phyloP scores from a whole-genome alignment of 495 filamentous ascomycete genomes.

The Penicillium nucicola region DNA sequence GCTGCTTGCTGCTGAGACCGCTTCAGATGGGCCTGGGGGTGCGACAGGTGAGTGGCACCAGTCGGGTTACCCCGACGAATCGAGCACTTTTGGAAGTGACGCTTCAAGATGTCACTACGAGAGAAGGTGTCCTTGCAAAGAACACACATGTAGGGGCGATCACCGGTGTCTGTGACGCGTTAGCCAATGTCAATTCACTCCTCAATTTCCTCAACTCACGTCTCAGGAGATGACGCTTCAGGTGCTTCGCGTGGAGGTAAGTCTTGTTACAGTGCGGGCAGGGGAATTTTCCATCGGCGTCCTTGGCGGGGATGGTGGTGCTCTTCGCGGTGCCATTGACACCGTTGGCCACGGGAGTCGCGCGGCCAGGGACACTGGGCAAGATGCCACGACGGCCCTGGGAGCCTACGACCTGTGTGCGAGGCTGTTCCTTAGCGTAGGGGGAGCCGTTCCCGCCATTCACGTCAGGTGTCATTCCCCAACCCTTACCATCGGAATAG shows the following conservation, averaged over 20 bases:
- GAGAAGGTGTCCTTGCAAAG: constrained; percentile 99
- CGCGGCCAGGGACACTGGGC: constrained; percentile 81
- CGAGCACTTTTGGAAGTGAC: constrained; percentile 98
- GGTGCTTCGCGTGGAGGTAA: constrained; percentile 94
- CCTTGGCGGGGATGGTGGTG: constrained; percentile 81
- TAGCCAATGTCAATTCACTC: constrained; percentile 5
- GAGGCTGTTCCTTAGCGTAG: constrained; percentile 54
- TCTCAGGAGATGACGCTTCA: constrained; percentile 91
- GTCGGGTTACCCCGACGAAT: constrained; percentile 92
- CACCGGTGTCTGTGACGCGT: constrained; percentile 74
- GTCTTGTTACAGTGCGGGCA: constrained; percentile 97
- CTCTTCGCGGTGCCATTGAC: constrained; percentile 62
- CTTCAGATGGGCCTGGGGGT: constrained; percentile 84
- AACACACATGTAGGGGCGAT: constrained; percentile 94
- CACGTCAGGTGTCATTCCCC: constrained; percentile 40
- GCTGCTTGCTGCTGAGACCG: constrained; percentile 52
- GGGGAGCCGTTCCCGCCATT: constrained; percentile 40
- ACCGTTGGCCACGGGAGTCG: constrained; percentile 61
- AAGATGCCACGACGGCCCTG: constrained; percentile 86
- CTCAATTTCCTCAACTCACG: constrained; percentile 60
- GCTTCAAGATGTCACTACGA: constrained; percentile 94
- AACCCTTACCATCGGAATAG: constrained; percentile 44
- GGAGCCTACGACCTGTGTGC: constrained; percentile 87
- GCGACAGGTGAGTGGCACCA: constrained; percentile 85
- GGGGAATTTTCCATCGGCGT: constrained; percentile 94